Percentiles rank a stretch among this genome's conserved stretches.
These are phyloP conservation scores for Lipomyces yamanashiensis DNA, from an alignment of 805 yeast species.

Conservation along the genomic window DNA sequence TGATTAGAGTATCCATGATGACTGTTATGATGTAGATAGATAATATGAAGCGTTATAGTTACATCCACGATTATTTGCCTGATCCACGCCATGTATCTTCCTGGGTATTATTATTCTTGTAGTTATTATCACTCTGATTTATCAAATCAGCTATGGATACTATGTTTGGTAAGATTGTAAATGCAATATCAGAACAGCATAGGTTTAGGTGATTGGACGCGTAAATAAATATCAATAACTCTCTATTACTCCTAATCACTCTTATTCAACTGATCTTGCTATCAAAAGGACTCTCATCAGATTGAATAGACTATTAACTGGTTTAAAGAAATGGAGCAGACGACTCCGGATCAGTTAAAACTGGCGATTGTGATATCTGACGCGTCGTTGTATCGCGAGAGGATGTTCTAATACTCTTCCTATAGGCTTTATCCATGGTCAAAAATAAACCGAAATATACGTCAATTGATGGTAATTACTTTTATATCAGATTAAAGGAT, in stretches of 20 bases:
- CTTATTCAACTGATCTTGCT: no score
- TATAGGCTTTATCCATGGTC: background rate
- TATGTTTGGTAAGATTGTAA: no score
- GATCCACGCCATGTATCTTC: no score
- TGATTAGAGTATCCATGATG: background rate
- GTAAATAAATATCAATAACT: no score
- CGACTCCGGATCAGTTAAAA: background rate
- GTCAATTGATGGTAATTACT: background rate
- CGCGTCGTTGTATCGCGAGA: slow-evolving; percentile 1
- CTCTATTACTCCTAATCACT: no score
- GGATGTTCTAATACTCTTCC: background rate
- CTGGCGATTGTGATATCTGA: background rate
- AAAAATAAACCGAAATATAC: slow-evolving; percentile 1
- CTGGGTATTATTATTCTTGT: no score
- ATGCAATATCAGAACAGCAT: background rate
- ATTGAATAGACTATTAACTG: background rate
- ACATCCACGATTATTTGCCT: background rate
- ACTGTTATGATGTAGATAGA: background rate
- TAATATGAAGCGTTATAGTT: background rate
- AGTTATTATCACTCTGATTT: no score
- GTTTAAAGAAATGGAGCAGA: background rate
- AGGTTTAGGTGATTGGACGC: slow-evolving; percentile 7
- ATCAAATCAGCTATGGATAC: no score
- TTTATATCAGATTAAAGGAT: no score
- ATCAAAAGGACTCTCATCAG: no score